Conservation (phyloP, 1,284 basidiomycete genomes). For the Rhodotorula sp. region DNA sequence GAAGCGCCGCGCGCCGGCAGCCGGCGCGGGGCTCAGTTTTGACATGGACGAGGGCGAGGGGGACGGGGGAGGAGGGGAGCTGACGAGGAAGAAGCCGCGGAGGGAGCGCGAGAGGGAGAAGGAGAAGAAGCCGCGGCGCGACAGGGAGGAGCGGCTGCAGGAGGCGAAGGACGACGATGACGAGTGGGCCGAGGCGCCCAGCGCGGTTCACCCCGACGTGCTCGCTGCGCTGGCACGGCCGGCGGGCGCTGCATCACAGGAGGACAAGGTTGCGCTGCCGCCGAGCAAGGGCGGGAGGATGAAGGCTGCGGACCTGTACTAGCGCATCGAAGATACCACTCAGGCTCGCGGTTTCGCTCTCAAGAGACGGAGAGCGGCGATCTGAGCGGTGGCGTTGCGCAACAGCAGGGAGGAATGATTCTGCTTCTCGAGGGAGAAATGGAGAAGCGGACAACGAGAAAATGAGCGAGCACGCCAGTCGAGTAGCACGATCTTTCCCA, state of each 20-base stretch:
- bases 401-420: too few species aligned
- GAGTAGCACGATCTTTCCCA: too few species aligned
- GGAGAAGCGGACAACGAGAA: too few species aligned
- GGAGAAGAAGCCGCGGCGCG: conserved; percentile 49
- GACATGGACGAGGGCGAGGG: conserved; percentile 50
- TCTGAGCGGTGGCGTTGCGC: too few species aligned
- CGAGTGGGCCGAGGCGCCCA: conserved; percentile 52
- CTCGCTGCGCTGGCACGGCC: conserved; percentile 29
- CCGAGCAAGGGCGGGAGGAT: conserved; percentile 20
- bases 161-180: conserved; percentile 51
- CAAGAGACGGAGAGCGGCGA: too few species aligned
- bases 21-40: conserved; percentile 45
- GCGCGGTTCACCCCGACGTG: conserved; percentile 30
- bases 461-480: too few species aligned
- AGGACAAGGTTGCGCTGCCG: conserved; percentile 44
- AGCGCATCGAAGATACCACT: conserved; percentile 37
- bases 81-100: not conserved
- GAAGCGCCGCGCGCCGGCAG: conserved; percentile 49
- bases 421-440: too few species aligned
- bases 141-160: conserved; percentile 53
- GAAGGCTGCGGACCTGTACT: conserved; percentile 39
- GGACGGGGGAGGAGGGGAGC: not conserved
- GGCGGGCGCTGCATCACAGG: conserved; percentile 19
- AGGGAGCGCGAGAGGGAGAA: conserved; percentile 39
- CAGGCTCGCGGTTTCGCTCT: too few species aligned